phyloP scores from a whole-genome alignment of 129 eudicot genomes.

The Mikania micrantha region DNA sequence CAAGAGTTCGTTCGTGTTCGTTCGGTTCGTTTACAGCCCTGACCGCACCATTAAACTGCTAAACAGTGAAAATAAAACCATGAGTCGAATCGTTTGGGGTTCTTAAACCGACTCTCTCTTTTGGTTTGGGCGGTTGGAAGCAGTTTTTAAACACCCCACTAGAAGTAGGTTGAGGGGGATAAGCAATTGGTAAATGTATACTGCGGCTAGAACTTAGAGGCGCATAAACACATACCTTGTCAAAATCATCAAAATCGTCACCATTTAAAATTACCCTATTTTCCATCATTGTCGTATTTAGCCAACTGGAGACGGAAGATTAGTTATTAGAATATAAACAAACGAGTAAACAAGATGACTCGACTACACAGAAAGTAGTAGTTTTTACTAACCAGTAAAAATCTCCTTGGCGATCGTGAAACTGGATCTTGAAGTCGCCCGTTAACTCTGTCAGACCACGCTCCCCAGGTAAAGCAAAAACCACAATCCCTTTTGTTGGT shows the following conservation, averaged over 20 bases:
- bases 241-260: constrained; percentile 79
- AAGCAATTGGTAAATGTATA: too few relatives aligned
- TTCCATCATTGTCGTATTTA: constrained; percentile 78
- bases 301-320: constrained; percentile 56
- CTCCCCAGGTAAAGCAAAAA: constrained; percentile 90
- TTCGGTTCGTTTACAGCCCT: too few relatives aligned
- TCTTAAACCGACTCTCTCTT: too few relatives aligned
- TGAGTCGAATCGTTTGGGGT: too few relatives aligned
- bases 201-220: not conserved
- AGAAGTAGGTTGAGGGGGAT: too few relatives aligned
- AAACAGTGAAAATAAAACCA: too few relatives aligned
- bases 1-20: too few relatives aligned
- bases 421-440: constrained; percentile 89
- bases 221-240: constrained; percentile 42
- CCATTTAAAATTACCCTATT: constrained; percentile 47
- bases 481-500: constrained; percentile 65
- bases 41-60: too few relatives aligned
- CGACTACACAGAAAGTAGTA: not conserved
- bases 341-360: not conserved
- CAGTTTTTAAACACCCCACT: too few relatives aligned
- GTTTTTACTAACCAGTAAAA: constrained; percentile 64
- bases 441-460: constrained; percentile 74
- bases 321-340: not conserved
- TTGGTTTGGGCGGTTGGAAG: too few relatives aligned
- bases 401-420: constrained; percentile 94